phyloP scores from a whole-genome alignment of 805 yeast species.

The Wickerhamomyces chaumierensis region DNA sequence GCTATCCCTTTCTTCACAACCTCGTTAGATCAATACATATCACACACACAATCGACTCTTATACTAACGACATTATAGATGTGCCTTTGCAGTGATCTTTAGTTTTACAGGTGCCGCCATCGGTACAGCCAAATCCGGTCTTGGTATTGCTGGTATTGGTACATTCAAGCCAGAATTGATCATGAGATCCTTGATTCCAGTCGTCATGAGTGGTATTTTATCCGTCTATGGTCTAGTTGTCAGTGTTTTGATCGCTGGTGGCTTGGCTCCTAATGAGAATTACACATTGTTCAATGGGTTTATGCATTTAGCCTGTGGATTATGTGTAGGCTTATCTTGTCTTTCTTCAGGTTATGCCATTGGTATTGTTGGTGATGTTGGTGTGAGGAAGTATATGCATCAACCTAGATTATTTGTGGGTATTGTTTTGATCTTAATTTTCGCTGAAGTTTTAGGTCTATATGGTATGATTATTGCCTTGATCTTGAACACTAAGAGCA shows the following conservation, averaged over 20 bases:
- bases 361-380: constrained; percentile 90
- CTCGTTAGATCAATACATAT: not conserved
- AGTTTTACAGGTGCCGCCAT: constrained; percentile 98
- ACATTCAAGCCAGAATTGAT: constrained; percentile 94
- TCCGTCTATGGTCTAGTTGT: constrained; percentile 97
- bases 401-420: constrained; percentile 86
- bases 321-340: constrained; percentile 93
- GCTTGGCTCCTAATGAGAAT: constrained; percentile 62
- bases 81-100: constrained; percentile 84
- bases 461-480: constrained; percentile 94
- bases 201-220: constrained; percentile 94
- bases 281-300: constrained; percentile 93
- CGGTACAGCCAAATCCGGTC: constrained; percentile 97
- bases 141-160: constrained; percentile 97
- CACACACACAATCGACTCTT: too few species aligned
- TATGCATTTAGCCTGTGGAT: constrained; percentile 94
- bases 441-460: constrained; percentile 82
- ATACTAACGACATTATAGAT: constrained; percentile 22
- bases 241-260: constrained; percentile 89
- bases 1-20: too few species aligned
- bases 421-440: constrained; percentile 78
- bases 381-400: constrained; percentile 79
- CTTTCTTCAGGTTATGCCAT: constrained; percentile 94
- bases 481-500: constrained; percentile 82
- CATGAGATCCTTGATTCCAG: constrained; percentile 93